Evolutionary conservation across 768 basidiomycete species (phyloP).

Genomic region (Boletus sensibilis): DNA sequence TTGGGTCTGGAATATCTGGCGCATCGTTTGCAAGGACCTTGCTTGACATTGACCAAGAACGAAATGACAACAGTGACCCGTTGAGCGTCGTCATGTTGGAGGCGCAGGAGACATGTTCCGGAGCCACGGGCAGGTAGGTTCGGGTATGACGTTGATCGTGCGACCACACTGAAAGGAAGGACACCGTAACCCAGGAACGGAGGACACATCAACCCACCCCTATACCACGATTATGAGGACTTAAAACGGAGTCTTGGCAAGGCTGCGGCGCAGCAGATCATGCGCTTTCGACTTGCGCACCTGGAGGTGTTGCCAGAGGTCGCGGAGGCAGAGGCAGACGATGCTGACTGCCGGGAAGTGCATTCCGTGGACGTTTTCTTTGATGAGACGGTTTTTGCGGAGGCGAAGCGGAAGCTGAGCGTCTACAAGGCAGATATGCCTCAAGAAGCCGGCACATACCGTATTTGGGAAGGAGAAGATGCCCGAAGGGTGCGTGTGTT

Average conservation of each 20-base stretch:
- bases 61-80: slow-evolving; percentile 13
- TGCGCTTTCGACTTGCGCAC: slow-evolving; percentile 42
- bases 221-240: slow-evolving; percentile 45
- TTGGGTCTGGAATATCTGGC: slow-evolving; percentile 56
- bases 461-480: slow-evolving; percentile 31
- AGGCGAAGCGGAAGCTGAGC: slow-evolving; percentile 44
- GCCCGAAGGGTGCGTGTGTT: slow-evolving; percentile 35
- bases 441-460: slow-evolving; percentile 37
- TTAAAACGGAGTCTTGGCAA: slow-evolving; percentile 40
- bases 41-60: slow-evolving; percentile 30
- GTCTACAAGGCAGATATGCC: slow-evolving; percentile 53
- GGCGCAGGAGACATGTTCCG: slow-evolving; percentile 56
- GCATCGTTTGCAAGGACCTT: slow-evolving; percentile 42
- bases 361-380: slow-evolving; percentile 37
- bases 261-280: slow-evolving; percentile 38
- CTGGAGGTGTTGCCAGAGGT: slow-evolving; percentile 31
- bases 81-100: slow-evolving; percentile 55
- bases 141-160: not conserved
- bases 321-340: slow-evolving; percentile 29
- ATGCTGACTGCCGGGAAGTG: slow-evolving; percentile 33
- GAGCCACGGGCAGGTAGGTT: slow-evolving; percentile 50
- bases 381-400: slow-evolving; percentile 30
- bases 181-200: slow-evolving; percentile 39
- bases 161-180: not conserved
- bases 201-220: slow-evolving; percentile 49